Conservation (phyloP, 148 eudicot genomes). For the Chenopodium quinoa region DNA sequence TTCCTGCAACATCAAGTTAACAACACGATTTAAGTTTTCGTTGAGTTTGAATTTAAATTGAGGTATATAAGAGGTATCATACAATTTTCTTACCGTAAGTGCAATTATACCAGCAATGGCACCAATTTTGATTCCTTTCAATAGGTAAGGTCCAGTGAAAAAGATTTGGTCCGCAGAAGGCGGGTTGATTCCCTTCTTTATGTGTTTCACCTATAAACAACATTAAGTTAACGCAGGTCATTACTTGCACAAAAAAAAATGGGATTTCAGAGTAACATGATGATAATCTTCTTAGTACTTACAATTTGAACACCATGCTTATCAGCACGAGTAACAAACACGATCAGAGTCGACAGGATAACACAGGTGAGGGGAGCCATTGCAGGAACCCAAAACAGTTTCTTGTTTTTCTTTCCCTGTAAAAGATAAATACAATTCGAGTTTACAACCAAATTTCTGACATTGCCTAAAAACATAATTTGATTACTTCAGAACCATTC, state of each 20-base stretch:
- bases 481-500: slow-evolving; percentile 3
- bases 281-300: slow-evolving; percentile 8
- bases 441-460: neutral
- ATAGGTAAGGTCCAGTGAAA: slow-evolving; percentile 50
- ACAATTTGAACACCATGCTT: slow-evolving; percentile 75
- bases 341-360: slow-evolving; percentile 64
- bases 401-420: slow-evolving; percentile 82
- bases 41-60: neutral
- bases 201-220: slow-evolving; percentile 53
- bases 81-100: slow-evolving; percentile 50
- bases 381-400: slow-evolving; percentile 83
- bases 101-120: slow-evolving; percentile 68
- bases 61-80: neutral
- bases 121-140: slow-evolving; percentile 64
- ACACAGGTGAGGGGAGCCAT: slow-evolving; percentile 79
- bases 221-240: neutral
- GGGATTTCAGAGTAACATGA: neutral
- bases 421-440: neutral
- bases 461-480: neutral
- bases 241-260: neutral
- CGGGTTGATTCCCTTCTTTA: slow-evolving; percentile 64
- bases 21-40: neutral
- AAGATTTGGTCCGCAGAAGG: slow-evolving; percentile 49
- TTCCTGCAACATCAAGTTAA: slow-evolving; percentile 46
- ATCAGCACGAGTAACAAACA: slow-evolving; percentile 61